A percentile compares a stretch with the other conserved stretches of the same genome.
Evolutionary conservation across 768 basidiomycete species (phyloP).

Genomic region (Austroboletus festivus): DNA sequence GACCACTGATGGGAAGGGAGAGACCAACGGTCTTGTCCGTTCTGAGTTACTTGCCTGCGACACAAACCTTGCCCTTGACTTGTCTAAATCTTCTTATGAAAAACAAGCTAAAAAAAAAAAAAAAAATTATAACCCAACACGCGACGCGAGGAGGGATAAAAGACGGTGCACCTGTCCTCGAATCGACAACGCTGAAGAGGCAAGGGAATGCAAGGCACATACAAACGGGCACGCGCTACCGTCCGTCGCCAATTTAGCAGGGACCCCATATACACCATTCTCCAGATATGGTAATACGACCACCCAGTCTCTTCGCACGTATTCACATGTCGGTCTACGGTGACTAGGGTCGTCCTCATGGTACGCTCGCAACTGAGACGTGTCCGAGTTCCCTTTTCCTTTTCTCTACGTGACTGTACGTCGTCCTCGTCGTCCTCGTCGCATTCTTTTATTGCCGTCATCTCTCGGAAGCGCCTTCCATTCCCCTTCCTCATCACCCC

Average conservation of each 20-base stretch:
- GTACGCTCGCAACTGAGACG: conserved; percentile 9
- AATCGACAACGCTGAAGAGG: conserved; percentile 16
- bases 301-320: conserved; percentile 5
- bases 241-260: conserved; percentile 6
- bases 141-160: too few species aligned
- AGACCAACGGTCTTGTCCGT: conserved; percentile 3
- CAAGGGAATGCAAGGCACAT: conserved; percentile 18
- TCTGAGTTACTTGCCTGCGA: conserved; percentile 3
- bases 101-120: background rate
- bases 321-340: conserved; percentile 26
- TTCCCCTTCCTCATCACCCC: background rate
- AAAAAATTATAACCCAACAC: too few species aligned
- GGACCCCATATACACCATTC: conserved; percentile 12
- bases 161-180: background rate
- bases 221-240: conserved; percentile 5
- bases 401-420: conserved; percentile 6
- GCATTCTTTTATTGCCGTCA: background rate
- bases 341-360: conserved; percentile 28
- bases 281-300: conserved; percentile 8
- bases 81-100: conserved; percentile 13
- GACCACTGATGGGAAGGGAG: conserved; percentile 7
- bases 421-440: conserved; percentile 8
- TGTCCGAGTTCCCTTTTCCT: background rate
- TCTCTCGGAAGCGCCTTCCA: conserved; percentile 18
- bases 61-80: conserved; percentile 9